Percentiles rank a stretch among this genome's conserved stretches.
Evolutionary conservation across 2,329 filamentous ascomycete species (phyloP).

Genomic region (Coniochaeta sp.): DNA sequence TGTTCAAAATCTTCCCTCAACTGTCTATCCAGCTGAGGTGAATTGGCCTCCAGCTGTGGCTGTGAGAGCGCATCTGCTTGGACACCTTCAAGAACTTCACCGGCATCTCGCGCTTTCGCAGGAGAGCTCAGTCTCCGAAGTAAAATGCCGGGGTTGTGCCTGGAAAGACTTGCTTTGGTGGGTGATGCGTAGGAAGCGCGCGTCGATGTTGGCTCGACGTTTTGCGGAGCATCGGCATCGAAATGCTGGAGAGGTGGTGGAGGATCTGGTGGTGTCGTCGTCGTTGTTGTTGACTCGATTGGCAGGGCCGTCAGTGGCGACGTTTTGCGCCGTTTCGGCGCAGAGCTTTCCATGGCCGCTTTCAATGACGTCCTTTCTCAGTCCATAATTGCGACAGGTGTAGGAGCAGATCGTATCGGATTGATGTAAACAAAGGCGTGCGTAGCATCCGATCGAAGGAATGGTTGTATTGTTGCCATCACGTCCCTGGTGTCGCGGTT

Average conservation of each 20-base stretch:
- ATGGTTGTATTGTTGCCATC: background rate
- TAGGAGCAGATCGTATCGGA: background rate
- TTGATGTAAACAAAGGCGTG: background rate
- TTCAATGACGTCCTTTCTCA: slow-evolving; percentile 2
- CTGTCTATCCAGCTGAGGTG: background rate
- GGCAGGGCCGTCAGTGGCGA: slow-evolving; percentile 44
- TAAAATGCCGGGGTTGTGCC: slow-evolving; percentile 52
- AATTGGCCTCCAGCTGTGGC: background rate
- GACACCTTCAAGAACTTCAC: background rate
- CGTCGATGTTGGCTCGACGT: slow-evolving; percentile 1
- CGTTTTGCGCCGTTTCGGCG: slow-evolving; percentile 57
- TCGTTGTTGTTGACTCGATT: slow-evolving; percentile 17
- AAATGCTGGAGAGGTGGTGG: slow-evolving; percentile 23
- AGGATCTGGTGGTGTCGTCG: slow-evolving; percentile 22
- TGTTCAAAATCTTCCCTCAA: background rate
- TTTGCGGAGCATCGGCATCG: slow-evolving; percentile 7
- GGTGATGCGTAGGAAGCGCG: slow-evolving; percentile 60
- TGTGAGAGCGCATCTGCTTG: background rate
- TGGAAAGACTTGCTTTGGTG: slow-evolving; percentile 55
- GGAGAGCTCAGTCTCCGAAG: slow-evolving; percentile 11
- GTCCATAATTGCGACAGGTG: slow-evolving; percentile 7
- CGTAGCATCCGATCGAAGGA: background rate
- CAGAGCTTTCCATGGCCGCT: slow-evolving; percentile 43
- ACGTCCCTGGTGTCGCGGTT: background rate
- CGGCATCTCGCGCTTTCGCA: slow-evolving; percentile 1